Conservation (phyloP, 495 filamentous ascomycete genomes). For the Haplographium delicatum region DNA sequence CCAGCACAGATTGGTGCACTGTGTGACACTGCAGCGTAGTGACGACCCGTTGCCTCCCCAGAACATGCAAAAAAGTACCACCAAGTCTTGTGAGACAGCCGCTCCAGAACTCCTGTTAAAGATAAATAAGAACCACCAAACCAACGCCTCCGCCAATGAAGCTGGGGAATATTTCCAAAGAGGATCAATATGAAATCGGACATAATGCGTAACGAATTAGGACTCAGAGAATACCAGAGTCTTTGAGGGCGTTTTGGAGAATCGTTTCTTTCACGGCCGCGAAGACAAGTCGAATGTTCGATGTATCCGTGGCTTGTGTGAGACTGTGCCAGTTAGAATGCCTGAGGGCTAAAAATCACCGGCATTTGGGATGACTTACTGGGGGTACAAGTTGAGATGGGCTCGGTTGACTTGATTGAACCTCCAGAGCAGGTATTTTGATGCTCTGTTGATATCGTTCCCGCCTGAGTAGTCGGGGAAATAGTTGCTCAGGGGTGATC, state of each 20-base stretch:
- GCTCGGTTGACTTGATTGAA: slow-evolving; percentile 98
- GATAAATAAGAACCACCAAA: slow-evolving; percentile 9
- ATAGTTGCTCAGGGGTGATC: slow-evolving; percentile 85
- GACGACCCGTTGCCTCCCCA: slow-evolving; percentile 7
- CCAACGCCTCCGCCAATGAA: slow-evolving; percentile 22
- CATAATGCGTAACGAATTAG: slow-evolving; percentile 17
- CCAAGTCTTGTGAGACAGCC: slow-evolving; percentile 22
- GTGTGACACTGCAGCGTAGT: slow-evolving; percentile 12
- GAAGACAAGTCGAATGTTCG: slow-evolving; percentile 95
- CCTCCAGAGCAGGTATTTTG: slow-evolving; percentile 95
- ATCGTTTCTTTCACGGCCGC: slow-evolving; percentile 99
- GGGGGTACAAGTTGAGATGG: slow-evolving; percentile 93
- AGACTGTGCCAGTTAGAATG: slow-evolving; percentile 52
- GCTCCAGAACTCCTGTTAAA: slow-evolving; percentile 18
- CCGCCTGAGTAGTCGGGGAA: slow-evolving; percentile 98
- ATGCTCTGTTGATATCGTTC: slow-evolving; percentile 94
- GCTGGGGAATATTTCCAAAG: slow-evolving; percentile 13
- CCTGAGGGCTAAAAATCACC: too few species aligned
- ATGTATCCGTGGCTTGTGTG: slow-evolving; percentile 97
- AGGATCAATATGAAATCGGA: slow-evolving; percentile 14
- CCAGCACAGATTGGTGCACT: slow-evolving; percentile 10
- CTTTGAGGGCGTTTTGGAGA: slow-evolving; percentile 94
- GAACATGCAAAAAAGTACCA: slow-evolving; percentile 4
- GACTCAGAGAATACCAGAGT: slow-evolving; percentile 87
- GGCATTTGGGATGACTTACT: slow-evolving; percentile 66